Base-by-base conservation (phyloP, 495 filamentous ascomycete genomes). In the Corynascus novoguineensis region DNA sequence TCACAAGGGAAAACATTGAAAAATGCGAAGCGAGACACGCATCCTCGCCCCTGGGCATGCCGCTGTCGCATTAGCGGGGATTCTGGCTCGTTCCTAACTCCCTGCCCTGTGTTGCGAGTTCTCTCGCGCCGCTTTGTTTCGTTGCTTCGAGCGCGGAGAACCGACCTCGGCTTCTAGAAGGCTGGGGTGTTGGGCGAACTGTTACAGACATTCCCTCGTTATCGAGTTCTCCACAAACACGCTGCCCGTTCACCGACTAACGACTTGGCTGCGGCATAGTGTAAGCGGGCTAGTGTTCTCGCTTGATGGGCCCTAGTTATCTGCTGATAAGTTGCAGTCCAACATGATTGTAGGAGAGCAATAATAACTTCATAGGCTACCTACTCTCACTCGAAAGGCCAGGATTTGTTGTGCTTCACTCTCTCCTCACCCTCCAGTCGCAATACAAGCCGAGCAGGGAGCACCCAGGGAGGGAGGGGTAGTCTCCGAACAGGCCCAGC, bases 61-160 rank as follows among this genome's bases (percentile, higher is more conserved):
- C 63, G 60, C 60, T 60, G 60, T 50, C 64, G 63, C 65, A 66
- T 66, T 68, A 64, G 60, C 50, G 57, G 59, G 35, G 47, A 28
- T n/a, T 12, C 57, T 49, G 19, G 50, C 35, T 49, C 50, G 62
- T 66, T 64, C 65, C 65, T 68, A 63, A 68, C 61, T 58, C 59
- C 53, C 60, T 31, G 59, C 49, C 54, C 53, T 57, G 59, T 45
- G 48, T 35, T 49, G 52, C 35, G 35, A 42, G 42, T 28, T 29
- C 34, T 21, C 48, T 53, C 54, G 49, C 53, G 6, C 32, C 55
- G 60, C 55, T 58, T 54, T 50, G 55, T 51, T 50, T 1, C 35
- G 37, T 4, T 27, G 31, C 19, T 40, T 0, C 22, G 27, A 32
- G 40, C 19, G 40, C 32, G 29, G 41, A 11, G n/a, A 52, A 58